These are phyloP conservation scores for Lavandula angustifolia DNA, from an alignment of 257 asterid species.

Conservation along the genomic window DNA sequence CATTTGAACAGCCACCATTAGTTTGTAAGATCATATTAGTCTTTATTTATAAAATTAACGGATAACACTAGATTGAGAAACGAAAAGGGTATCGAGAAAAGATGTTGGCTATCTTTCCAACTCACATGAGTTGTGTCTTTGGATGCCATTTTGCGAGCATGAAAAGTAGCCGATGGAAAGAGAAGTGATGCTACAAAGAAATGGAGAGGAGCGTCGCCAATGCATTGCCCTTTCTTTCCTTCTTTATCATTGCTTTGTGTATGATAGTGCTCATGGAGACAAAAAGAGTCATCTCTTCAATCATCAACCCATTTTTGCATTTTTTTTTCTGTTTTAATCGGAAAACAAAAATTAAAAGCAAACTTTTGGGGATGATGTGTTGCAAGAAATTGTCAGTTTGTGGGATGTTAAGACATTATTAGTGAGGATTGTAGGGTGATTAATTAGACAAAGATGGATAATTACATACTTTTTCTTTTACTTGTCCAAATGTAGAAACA, in stretches of 20 bases:
- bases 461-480: too few relatives aligned
- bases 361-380: slow-evolving; percentile 3
- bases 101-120: slow-evolving; percentile 32
- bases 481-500: background rate
- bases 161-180: slow-evolving; percentile 39
- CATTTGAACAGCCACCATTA: too few relatives aligned
- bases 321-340: slow-evolving; percentile 39
- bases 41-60: too few relatives aligned
- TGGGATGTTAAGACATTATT: slow-evolving; percentile 6
- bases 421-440: background rate
- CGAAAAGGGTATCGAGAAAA: background rate
- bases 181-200: slow-evolving; percentile 2
- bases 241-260: slow-evolving; percentile 34
- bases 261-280: slow-evolving; percentile 61
- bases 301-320: slow-evolving; percentile 35
- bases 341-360: background rate
- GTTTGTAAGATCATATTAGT: too few relatives aligned
- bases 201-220: background rate
- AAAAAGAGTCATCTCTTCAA: slow-evolving; percentile 49
- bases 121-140: slow-evolving; percentile 34
- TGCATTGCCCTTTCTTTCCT: background rate
- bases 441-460: too few relatives aligned
- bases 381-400: slow-evolving; percentile 21
- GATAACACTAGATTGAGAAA: background rate
- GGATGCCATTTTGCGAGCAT: slow-evolving; percentile 48